A percentile compares a stretch with the other conserved stretches of the same genome.
phyloP scores from a whole-genome alignment of 805 yeast species.

The Pichia scutulata region DNA sequence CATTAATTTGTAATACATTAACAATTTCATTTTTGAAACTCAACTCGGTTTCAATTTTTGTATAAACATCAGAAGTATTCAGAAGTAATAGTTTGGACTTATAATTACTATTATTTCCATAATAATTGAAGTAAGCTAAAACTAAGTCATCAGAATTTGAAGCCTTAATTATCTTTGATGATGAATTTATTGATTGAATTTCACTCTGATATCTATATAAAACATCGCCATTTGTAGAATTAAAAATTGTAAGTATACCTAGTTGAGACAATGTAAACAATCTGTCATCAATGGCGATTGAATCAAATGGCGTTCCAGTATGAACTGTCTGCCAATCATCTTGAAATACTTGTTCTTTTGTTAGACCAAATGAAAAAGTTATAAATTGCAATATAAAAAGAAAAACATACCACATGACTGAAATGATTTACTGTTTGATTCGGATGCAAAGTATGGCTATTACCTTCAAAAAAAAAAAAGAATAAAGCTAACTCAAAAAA shows the following conservation, averaged over 20 bases:
- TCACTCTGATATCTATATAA: slow-evolving; percentile 27
- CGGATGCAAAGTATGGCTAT: too few relatives aligned
- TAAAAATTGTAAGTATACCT: slow-evolving; percentile 22
- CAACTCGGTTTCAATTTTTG: slow-evolving; percentile 15
- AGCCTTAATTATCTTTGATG: slow-evolving; percentile 10
- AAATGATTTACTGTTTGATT: too few relatives aligned
- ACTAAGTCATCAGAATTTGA: slow-evolving; percentile 8
- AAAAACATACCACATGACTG: background rate
- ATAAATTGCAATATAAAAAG: background rate
- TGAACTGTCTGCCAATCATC: slow-evolving; percentile 48
- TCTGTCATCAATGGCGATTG: slow-evolving; percentile 10
- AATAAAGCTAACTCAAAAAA: too few relatives aligned
- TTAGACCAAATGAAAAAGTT: background rate
- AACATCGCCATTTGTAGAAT: slow-evolving; percentile 22
- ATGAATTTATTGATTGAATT: background rate
- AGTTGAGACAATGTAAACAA: slow-evolving; percentile 22
- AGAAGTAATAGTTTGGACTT: slow-evolving; percentile 15
- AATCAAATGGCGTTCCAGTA: slow-evolving; percentile 31
- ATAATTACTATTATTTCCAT: background rate
- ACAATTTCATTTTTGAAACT: slow-evolving; percentile 10
- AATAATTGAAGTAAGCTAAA: slow-evolving; percentile 15
- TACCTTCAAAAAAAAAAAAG: background rate
- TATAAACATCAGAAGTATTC: slow-evolving; percentile 10
- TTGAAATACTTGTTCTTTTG: slow-evolving; percentile 44
- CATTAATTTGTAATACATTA: slow-evolving; percentile 8